A percentile compares a stretch with the other conserved stretches of the same genome.
Conservation (phyloP, 352 stramenopile genomes). For the Peronospora farinosa region DNA sequence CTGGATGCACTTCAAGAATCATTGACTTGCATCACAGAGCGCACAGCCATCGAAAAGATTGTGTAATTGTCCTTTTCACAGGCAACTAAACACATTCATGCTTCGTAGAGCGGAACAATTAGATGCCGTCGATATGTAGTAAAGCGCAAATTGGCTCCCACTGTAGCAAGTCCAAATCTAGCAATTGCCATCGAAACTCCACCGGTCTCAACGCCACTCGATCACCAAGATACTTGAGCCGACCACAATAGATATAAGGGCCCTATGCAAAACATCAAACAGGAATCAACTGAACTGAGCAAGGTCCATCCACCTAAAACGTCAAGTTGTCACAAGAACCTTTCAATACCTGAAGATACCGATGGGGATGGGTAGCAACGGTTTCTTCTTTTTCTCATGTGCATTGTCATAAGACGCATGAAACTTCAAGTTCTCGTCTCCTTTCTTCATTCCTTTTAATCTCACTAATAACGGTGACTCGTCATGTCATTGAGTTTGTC, state of each 20-base stretch:
- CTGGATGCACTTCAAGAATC: too few species aligned
- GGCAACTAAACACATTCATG: too few species aligned
- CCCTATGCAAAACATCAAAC: slow-evolving; percentile 12
- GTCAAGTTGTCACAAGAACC: not conserved
- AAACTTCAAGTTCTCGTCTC: slow-evolving; percentile 28
- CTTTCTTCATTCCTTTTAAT: slow-evolving; percentile 25
- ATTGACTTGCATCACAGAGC: too few species aligned
- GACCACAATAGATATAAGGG: slow-evolving; percentile 64
- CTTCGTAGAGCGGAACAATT: too few species aligned
- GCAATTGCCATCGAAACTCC: slow-evolving; percentile 63
- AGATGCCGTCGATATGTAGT: too few species aligned
- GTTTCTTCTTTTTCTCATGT: slow-evolving; percentile 4
- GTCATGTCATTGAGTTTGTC: slow-evolving; percentile 26
- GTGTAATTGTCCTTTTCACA: too few species aligned
- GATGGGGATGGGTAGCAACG: slow-evolving; percentile 51
- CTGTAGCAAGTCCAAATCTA: slow-evolving; percentile 32
- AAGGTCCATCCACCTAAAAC: not conserved
- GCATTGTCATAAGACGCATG: slow-evolving; percentile 20
- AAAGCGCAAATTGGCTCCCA: slow-evolving; percentile 17
- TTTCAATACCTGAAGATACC: slow-evolving; percentile 30
- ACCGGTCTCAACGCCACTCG: slow-evolving; percentile 26
- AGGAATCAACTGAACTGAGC: not conserved
- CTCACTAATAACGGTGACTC: slow-evolving; percentile 29
- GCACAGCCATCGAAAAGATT: too few species aligned
- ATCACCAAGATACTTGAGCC: slow-evolving; percentile 46